Base-by-base conservation (phyloP, 2,329 filamentous ascomycete species). In the Fusarium palustre region DNA sequence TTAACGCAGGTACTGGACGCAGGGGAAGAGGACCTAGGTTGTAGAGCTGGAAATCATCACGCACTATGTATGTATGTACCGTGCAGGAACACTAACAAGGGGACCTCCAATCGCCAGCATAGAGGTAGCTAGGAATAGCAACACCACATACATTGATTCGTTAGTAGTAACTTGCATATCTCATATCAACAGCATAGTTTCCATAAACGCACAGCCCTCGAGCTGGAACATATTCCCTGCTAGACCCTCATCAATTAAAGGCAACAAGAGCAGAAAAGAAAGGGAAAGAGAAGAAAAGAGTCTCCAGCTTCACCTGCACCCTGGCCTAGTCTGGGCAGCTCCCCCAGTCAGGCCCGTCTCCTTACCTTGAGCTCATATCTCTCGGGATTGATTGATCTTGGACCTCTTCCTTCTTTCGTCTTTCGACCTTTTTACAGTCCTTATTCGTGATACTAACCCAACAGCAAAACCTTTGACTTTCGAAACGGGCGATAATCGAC, bases 31-130 rank as follows among this genome's bases (percentile, higher is more conserved):
- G 18, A 10, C 8, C 22, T 42, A 28, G n/a, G n/a, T n/a, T n/a
- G n/a, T n/a, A n/a, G 63, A 60, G 65, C 46, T 68, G 58, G 48
- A 68, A 73, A 70, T 74, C 69, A 70, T 64, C 52, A 71, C 57
- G 63, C 64, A 58, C 58, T 50, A 36, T 73, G 65, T 68, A 36
- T 73, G 65, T 68, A 71, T 68, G 59, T 59, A 58, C 58, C 55
- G 36, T 73, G 68, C 70, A 73, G 68, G 28, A 58, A 55, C 66
- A 64, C 60, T 47, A 53, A 57, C 62, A 45, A 55, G 49, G 55
- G 39, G 46, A 52, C 39, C 24, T 59, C 42, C 28, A 22, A 41
- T 59, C n/a, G 34, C 34, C 42, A 34, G 18, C 30, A 43, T 54
- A 54, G 38, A 24, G 28, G 28, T 20, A 18, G 33, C 48, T 48